These are phyloP conservation scores for Musa beccarii DNA, from an alignment of 176 grass and related monocot species.

Conservation along the genomic window DNA sequence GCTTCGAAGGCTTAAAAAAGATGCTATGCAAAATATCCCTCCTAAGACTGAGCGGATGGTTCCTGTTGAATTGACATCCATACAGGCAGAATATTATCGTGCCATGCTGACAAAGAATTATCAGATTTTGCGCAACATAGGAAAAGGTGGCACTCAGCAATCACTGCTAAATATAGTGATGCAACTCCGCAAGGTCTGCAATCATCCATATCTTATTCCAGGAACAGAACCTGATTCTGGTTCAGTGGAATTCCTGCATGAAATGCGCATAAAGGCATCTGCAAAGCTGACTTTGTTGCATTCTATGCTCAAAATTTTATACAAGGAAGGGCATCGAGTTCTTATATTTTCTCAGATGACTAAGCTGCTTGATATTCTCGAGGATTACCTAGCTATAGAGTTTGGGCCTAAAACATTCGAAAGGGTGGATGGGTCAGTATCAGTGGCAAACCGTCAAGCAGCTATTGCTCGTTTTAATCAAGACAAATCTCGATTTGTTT, in stretches of 20 bases:
- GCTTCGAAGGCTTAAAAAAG: constrained; percentile 86
- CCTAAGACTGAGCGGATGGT: constrained; percentile 95
- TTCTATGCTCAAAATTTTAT: constrained; percentile 87
- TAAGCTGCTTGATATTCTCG: constrained; percentile 96
- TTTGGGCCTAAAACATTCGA: constrained; percentile 88
- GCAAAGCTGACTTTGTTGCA: constrained; percentile 83
- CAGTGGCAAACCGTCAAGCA: constrained; percentile 79
- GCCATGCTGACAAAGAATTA: constrained; percentile 99
- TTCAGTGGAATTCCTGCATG: constrained; percentile 77
- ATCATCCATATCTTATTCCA: constrained; percentile 97
- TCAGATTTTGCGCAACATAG: constrained; percentile 78
- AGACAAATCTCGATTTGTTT: constrained; percentile 95
- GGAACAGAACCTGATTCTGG: constrained; percentile 96
- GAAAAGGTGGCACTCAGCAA: constrained; percentile 76
- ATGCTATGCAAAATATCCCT: constrained; percentile 98
- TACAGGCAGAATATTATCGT: constrained; percentile 95
- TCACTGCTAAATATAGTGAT: constrained; percentile 97
- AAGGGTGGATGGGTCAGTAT: constrained; percentile 91
- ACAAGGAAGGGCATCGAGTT: constrained; percentile 80
- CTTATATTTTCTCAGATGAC: constrained; percentile 99
- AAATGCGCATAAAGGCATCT: constrained; percentile 98
- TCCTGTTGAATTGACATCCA: constrained; percentile 88
- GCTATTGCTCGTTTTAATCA: constrained; percentile 93
- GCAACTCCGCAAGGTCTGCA: constrained; percentile 99
- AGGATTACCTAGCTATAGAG: constrained; percentile 80